These are phyloP conservation scores for Cyclostephanos tholiformis DNA, from an alignment of 108 stramenopile genomes.

Conservation along the genomic window DNA sequence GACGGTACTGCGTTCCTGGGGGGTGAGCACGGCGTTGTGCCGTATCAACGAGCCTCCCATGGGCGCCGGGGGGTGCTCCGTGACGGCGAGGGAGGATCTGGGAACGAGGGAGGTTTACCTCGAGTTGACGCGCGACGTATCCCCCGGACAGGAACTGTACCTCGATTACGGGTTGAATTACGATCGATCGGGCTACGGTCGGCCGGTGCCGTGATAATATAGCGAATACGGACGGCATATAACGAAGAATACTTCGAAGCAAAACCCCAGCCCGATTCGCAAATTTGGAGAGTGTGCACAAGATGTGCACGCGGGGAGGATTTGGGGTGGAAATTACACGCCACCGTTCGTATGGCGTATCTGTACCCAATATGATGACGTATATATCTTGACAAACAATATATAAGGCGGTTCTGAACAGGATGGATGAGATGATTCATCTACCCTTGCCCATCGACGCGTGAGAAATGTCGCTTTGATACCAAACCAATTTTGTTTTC, in stretches of 20 bases:
- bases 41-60: conserved; percentile 86
- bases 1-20: conserved; percentile 32
- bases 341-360: no score
- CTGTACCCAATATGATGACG: no score
- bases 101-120: conserved; percentile 58
- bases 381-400: conserved; percentile 35
- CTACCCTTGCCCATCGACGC: conserved; percentile 62
- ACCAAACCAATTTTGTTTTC: conserved; percentile 53
- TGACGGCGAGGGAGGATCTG: conserved; percentile 65
- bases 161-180: conserved; percentile 83
- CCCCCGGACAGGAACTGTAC: conserved; percentile 68
- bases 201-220: no score
- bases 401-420: conserved; percentile 86
- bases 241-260: no score
- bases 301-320: no score
- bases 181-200: conserved; percentile 69
- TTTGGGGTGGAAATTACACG: no score
- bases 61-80: conserved; percentile 62
- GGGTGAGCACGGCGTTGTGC: conserved; percentile 56
- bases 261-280: no score
- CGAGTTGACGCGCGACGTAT: conserved; percentile 61
- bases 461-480: conserved; percentile 60
- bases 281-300: no score
- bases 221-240: no score
- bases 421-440: conserved; percentile 84